A percentile compares a stretch with the other conserved stretches of the same genome.
Conservation (phyloP, 495 filamentous ascomycete species). For the Penicillium chermesinum region DNA sequence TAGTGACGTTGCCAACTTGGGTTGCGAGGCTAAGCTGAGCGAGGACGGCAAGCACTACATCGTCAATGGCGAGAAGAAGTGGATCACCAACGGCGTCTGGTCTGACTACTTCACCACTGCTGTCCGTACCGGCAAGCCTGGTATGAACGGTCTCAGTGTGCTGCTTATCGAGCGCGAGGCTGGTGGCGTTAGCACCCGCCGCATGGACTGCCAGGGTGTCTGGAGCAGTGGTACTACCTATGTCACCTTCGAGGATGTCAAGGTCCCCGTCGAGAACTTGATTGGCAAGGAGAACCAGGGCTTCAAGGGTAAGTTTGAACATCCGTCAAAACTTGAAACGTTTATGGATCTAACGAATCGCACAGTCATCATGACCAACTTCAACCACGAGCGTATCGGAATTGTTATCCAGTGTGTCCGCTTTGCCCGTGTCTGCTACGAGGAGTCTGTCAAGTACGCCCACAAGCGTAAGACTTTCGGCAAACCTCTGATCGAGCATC, state of each 20-base stretch:
- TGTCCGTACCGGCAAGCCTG: slow-evolving; percentile 77
- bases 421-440: slow-evolving; percentile 95
- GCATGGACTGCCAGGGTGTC: slow-evolving; percentile 98
- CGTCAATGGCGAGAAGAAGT: slow-evolving; percentile 99
- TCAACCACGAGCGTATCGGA: slow-evolving; percentile 98
- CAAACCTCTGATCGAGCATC: slow-evolving; percentile 92
- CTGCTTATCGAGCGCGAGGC: slow-evolving; percentile 80
- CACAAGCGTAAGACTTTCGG: slow-evolving; percentile 95
- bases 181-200: slow-evolving; percentile 81
- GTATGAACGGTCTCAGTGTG: slow-evolving; percentile 87
- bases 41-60: slow-evolving; percentile 98
- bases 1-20: slow-evolving; percentile 88
- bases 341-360: slow-evolving; percentile 6
- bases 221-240: slow-evolving; percentile 94
- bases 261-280: slow-evolving; percentile 96
- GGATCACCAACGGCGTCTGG: slow-evolving; percentile 99
- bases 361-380: slow-evolving; percentile 92
- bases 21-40: slow-evolving; percentile 87
- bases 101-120: slow-evolving; percentile 96
- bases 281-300: slow-evolving; percentile 97
- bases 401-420: slow-evolving; percentile 97
- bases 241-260: slow-evolving; percentile 96
- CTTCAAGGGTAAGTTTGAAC: slow-evolving; percentile 62
- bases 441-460: slow-evolving; percentile 92
- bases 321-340: neutral